Evolutionary conservation across 2,329 filamentous ascomycete species (phyloP).

Genomic region (Pseudocercospora ulei): DNA sequence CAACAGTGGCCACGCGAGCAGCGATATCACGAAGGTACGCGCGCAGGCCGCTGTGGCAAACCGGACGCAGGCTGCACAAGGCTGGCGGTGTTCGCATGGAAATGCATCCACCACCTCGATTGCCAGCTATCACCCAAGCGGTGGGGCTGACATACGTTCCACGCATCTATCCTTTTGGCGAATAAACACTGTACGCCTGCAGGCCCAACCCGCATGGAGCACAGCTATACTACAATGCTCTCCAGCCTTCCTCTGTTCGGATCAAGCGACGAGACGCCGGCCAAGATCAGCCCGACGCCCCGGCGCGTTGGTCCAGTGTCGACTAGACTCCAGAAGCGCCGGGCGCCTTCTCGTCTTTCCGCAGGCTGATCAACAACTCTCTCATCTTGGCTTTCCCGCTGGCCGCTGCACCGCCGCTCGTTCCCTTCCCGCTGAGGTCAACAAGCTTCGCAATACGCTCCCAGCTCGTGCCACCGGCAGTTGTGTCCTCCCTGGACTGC

Average conservation of each 20-base stretch:
- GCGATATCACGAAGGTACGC: too few relatives aligned
- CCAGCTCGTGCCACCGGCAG: constrained; percentile 93
- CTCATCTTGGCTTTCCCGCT: constrained; percentile 95
- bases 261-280: too few relatives aligned
- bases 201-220: neutral
- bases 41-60: too few relatives aligned
- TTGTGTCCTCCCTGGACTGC: constrained; percentile 78
- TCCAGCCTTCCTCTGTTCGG: neutral
- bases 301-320: neutral
- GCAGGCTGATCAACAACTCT: constrained; percentile 73
- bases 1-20: too few relatives aligned
- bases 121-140: too few relatives aligned
- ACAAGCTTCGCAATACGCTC: constrained; percentile 95
- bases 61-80: too few relatives aligned
- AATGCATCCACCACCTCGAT: too few relatives aligned
- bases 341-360: constrained; percentile 84
- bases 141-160: constrained; percentile 7
- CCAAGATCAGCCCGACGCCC: neutral
- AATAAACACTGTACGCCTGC: neutral
- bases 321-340: constrained; percentile 42
- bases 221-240: constrained; percentile 1
- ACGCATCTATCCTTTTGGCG: constrained; percentile 1
- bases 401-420: constrained; percentile 73
- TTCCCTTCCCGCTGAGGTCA: constrained; percentile 90
- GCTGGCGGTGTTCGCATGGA: too few relatives aligned